Base-by-base conservation (phyloP, 179 eudicot species). In the Patellifolia procumbens region DNA sequence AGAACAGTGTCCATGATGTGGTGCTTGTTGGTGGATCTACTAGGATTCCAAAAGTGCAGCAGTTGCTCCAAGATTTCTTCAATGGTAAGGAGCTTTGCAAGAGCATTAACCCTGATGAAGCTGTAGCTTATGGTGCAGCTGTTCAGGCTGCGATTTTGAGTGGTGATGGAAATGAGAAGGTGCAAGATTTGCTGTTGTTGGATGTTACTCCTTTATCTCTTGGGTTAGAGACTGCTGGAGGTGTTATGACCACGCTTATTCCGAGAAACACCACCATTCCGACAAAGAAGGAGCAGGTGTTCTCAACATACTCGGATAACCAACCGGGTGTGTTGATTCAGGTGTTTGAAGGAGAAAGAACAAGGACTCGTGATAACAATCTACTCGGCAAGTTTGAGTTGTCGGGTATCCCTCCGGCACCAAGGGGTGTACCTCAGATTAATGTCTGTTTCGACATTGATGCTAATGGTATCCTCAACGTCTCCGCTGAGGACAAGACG, bases 71-170 rank as follows among this genome's bases (percentile, higher is more conserved):
- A 69, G 91, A 89, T 35, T 89, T 89, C 79, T 89, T 89, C 79
- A 79, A 89, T 74, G 91, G 93, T 9, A 90, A 88, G 80, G 93
- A 90, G 86, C 93, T 90, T 22, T 90, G 91, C 82, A 90, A 88
- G 77, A 90, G 88, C 73, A 88, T 90, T 24, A 89, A 89, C 74
- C 88, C 90, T 10, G 90, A 89, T 55, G 92, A 89, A 58, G 90
- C 92, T 72, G 89, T 89, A 13, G 93, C 91, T 4, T 89, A 86
- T 64, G 91, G 93, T 58, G 93, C 93, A 12, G 88, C 93, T 0
- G 89, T 89, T 13, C 93, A 89, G 74, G 93, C 92, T 16, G 92
- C 92, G 0, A 87, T 87, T 74, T 70, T 87, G 80, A 86, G 91
- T 42, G 89, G 89, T 11, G 89, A 85, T 74, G 84, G 87, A 9